Base-by-base conservation (phyloP, 805 yeast genomes). In the Kodamaea kakaduensis region DNA sequence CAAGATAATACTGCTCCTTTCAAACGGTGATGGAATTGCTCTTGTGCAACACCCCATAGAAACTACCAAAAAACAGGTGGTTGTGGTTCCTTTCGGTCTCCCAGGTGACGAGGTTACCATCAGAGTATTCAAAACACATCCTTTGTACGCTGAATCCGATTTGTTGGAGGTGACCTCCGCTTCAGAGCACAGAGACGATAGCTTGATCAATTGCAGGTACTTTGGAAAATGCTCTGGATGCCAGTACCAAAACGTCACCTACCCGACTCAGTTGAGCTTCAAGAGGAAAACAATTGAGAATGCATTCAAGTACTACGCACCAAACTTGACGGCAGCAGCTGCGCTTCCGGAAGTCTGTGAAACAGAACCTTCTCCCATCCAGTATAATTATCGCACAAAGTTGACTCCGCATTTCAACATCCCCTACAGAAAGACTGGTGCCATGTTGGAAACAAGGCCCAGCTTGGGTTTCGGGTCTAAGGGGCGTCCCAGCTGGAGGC, bases 221-320 rank as follows among this genome's bases (percentile, higher is more conserved):
- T 93, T 90, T 62, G 95, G 95, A 9, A 77, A 77, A 44, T 89
- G 97, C 57, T 85, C 95, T 1, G 97, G 97, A 3, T 89, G 97
- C 58, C 97, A 93, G 61, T 87, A 79, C 54, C 97, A 93, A 56
- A 78, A 78, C 56, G 63, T 88, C 21, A 68, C 74, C 2, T 93
- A 93, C 55, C 71, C 70, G 1, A 69, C 78, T 26, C 97, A 90
- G 61, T 66, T 93, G 35, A 62, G 59, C 34, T 70, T 84, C 52
- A 93, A 93, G 56, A 72, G 76, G 42, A 63, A 76, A 17, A 88
- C 94, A 2, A 83, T 93, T 17, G 70, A 58, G 16, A 84, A 85
- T 51, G 98, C 98, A 1, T 93, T 78, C 61, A 73, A 75, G 41
- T 83, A 71, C 55, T 81, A 86, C 53, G 87, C 90, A 1, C 82